A percentile compares a stretch with the other conserved stretches of the same genome.
These are phyloP conservation scores for Xylaria grammica DNA, from an alignment of 495 filamentous ascomycete genomes.

Conservation along the genomic window DNA sequence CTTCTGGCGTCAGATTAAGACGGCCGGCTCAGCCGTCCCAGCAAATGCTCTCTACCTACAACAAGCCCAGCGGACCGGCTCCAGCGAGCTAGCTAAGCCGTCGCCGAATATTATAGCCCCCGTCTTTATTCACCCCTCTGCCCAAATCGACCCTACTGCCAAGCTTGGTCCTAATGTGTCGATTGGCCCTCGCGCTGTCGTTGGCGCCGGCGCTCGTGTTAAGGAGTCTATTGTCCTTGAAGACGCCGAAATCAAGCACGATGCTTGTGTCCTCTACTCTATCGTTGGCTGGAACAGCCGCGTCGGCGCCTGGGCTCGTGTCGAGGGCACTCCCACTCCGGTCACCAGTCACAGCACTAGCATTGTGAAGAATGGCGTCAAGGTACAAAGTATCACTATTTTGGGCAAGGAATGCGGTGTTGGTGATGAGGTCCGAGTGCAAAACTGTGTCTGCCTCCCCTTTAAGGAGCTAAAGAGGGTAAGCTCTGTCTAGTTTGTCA, in stretches of 20 bases:
- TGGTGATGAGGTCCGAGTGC: slow-evolving; percentile 92
- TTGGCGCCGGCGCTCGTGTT: slow-evolving; percentile 88
- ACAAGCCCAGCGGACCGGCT: slow-evolving; percentile 86
- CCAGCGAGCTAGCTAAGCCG: slow-evolving; percentile 79
- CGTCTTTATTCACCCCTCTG: slow-evolving; percentile 97
- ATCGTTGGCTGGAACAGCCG: slow-evolving; percentile 98
- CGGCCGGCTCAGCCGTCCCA: slow-evolving; percentile 94
- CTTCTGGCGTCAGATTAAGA: slow-evolving; percentile 99
- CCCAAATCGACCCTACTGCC: slow-evolving; percentile 88
- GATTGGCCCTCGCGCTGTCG: slow-evolving; percentile 81
- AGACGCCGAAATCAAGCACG: slow-evolving; percentile 95
- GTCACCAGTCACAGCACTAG: slow-evolving; percentile 89
- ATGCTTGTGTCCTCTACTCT: slow-evolving; percentile 93
- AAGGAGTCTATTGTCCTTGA: slow-evolving; percentile 97
- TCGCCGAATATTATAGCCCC: slow-evolving; percentile 91
- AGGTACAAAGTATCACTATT: slow-evolving; percentile 98
- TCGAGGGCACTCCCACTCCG: slow-evolving; percentile 93
- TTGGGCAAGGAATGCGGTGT: slow-evolving; percentile 96
- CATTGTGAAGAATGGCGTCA: slow-evolving; percentile 95
- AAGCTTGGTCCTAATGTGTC: slow-evolving; percentile 98
- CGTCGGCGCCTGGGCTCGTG: slow-evolving; percentile 95
- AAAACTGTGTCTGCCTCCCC: slow-evolving; percentile 97
- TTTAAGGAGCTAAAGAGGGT: slow-evolving; percentile 99
- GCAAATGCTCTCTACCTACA: slow-evolving; percentile 97
- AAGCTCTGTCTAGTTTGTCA: slow-evolving; percentile 45